Conservation (phyloP, 2,329 filamentous ascomycete species). For the Hypomyces rosellus region DNA sequence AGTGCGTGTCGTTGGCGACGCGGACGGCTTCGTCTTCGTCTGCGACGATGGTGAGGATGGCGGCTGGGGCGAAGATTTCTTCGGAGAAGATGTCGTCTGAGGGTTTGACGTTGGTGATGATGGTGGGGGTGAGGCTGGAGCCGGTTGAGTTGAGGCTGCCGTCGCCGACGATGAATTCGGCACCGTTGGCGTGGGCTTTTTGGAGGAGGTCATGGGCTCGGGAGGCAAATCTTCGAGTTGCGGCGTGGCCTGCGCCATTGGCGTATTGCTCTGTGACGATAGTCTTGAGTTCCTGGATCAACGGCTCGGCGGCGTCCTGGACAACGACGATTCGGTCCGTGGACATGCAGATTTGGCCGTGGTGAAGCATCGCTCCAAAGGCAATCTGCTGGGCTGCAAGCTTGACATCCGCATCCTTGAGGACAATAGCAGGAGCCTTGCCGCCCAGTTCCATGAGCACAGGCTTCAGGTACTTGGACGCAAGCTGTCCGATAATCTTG, state of each 20-base stretch:
- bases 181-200: slow-evolving; percentile 63
- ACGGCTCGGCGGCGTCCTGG: background rate
- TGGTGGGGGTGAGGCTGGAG: slow-evolving; percentile 39
- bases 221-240: background rate
- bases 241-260: background rate
- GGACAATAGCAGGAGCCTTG: slow-evolving; percentile 37
- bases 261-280: background rate
- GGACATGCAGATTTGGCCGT: slow-evolving; percentile 67
- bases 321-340: slow-evolving; percentile 52
- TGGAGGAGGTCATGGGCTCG: slow-evolving; percentile 3
- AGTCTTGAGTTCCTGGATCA: background rate
- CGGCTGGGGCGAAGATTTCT: slow-evolving; percentile 67
- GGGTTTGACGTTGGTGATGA: slow-evolving; percentile 52
- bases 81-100: slow-evolving; percentile 62
- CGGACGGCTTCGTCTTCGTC: slow-evolving; percentile 62
- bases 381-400: slow-evolving; percentile 28
- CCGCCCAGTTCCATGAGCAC: slow-evolving; percentile 43
- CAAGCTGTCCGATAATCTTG: slow-evolving; percentile 30
- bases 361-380: slow-evolving; percentile 15
- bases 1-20: slow-evolving; percentile 73
- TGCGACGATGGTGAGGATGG: slow-evolving; percentile 57
- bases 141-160: background rate
- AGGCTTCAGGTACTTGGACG: slow-evolving; percentile 37
- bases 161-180: slow-evolving; percentile 35
- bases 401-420: slow-evolving; percentile 38